A percentile compares a stretch with the other conserved stretches of the same genome.
Evolutionary conservation across 2,329 filamentous ascomycete species (phyloP).

Genomic region (Pyrenophora seminiperda): DNA sequence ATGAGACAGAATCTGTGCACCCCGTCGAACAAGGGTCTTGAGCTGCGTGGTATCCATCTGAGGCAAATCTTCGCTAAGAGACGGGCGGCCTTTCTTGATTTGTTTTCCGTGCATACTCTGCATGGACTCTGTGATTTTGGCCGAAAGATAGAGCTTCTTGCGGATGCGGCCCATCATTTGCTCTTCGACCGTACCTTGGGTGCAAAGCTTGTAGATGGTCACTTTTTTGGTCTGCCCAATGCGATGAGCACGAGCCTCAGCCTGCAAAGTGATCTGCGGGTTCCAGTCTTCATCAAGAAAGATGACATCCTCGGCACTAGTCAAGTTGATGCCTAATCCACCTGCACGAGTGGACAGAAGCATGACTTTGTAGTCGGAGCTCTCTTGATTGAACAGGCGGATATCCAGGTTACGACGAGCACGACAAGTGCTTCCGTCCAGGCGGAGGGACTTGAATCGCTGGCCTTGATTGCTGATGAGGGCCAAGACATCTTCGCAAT

Average conservation of each 20-base stretch:
- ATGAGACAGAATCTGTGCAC: constrained; percentile 59
- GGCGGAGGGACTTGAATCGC: constrained; percentile 54
- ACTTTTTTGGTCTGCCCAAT: constrained; percentile 62
- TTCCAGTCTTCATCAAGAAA: constrained; percentile 64
- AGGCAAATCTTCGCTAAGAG: constrained; percentile 55
- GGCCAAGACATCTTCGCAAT: constrained; percentile 58
- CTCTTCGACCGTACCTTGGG: constrained; percentile 62
- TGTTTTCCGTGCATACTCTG: constrained; percentile 56
- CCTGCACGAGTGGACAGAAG: constrained; percentile 62
- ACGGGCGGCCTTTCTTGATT: constrained; percentile 21
- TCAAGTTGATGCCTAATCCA: constrained; percentile 61
- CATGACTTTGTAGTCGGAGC: constrained; percentile 58
- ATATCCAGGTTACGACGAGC: constrained; percentile 60
- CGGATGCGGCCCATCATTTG: constrained; percentile 64
- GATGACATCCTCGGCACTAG: constrained; percentile 60
- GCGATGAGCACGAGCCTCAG: constrained; percentile 60
- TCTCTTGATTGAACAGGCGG: constrained; percentile 57
- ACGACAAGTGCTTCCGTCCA: constrained; percentile 58
- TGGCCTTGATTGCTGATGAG: constrained; percentile 51
- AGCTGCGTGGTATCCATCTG: constrained; percentile 59
- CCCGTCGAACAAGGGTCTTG: constrained; percentile 60
- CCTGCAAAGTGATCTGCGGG: constrained; percentile 59
- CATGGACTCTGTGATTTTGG: constrained; percentile 66
- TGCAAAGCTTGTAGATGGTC: constrained; percentile 62
- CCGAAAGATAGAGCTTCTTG: constrained; percentile 66